Evolutionary conservation across 768 basidiomycete genomes (phyloP), one percentile per base, ranked within the genome.

Genomic region (Podaxis mareebaensis): DNA sequence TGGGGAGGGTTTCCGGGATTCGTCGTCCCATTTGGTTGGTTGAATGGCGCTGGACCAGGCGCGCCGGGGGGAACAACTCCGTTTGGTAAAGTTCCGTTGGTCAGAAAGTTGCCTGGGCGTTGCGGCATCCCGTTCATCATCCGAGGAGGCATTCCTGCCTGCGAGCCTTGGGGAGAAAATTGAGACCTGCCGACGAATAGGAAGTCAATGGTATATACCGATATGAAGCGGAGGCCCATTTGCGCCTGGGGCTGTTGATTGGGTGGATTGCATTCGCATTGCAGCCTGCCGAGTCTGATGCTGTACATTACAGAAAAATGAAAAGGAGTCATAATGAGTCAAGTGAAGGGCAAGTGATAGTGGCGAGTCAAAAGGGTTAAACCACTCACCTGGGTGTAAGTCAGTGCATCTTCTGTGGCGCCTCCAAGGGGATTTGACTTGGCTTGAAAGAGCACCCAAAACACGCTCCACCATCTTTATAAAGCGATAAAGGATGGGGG

Each of bases 401-500:
- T 63, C 72, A 91, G 67, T 24, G 89, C 91, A 66, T 92, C 90
- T 1, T 91, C 90, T n/a, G 85, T 72, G 20, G 85, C 87, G 8
- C 71, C 72, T 33, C 84, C 84, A 54, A 48, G 10, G 3, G 61
- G 61, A 48, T 82, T 88, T 66, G 88, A 90, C 75, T 93, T 93
- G 52, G 91, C 90, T 12, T 87, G 86, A 72, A 93, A 93, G 15
- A 93, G 77, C 0, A 92, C 87, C 92, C 92, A 93, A 69, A 93
- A 93, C 24, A 93, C 92, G 67, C 86, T 90, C 92, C 92, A 93
- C 92, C 92, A 93, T 72, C 91, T 92, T 67, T 33, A 60, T 60
- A 40, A 46, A 46, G 40, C 30, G 61, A 61, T 28, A 24, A 58
- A 28, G 48, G 38, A 68, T 54, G 46, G 64, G 36, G 60, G 63